Percentiles rank a stretch among this genome's conserved stretches.
phyloP scores from a whole-genome alignment of 768 basidiomycete species.

The Tylopilus vinaceipallidus region DNA sequence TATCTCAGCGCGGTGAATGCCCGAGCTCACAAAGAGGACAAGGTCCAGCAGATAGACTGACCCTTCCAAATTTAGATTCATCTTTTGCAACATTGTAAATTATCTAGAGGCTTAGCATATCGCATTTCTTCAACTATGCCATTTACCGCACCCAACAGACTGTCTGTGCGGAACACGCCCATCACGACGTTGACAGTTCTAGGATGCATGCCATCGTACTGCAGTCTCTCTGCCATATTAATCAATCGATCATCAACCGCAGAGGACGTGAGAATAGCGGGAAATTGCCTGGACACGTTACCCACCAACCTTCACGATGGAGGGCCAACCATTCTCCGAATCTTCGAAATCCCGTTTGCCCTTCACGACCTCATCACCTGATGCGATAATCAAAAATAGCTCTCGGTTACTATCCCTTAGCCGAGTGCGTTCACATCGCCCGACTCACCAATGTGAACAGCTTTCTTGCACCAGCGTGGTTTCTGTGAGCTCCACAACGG shows the following conservation, averaged over 20 bases:
- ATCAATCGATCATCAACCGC: not conserved
- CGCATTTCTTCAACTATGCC: slow-evolving; percentile 11
- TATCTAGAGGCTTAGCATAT: slow-evolving; percentile 8
- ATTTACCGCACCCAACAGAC: not conserved
- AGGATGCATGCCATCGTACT: not conserved
- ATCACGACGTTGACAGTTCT: not conserved
- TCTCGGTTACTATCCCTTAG: not conserved
- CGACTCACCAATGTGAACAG: not conserved
- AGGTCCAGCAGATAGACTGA: slow-evolving; percentile 6
- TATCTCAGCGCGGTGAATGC: slow-evolving; percentile 62
- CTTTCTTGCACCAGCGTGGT: no score
- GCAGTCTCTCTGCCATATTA: not conserved
- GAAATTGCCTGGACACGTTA: not conserved
- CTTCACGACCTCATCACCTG: not conserved
- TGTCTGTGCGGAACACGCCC: not conserved
- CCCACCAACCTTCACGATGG: not conserved
- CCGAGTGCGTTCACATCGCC: not conserved
- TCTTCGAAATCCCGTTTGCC: not conserved
- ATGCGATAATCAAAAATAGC: no score
- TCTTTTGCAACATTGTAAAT: slow-evolving; percentile 3
- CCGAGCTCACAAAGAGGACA: slow-evolving; percentile 3
- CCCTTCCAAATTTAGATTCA: not conserved
- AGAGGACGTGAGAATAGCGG: not conserved
- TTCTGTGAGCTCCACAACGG: no score
- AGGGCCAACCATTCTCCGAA: no score